phyloP scores from a whole-genome alignment of 768 basidiomycete genomes.

The Phaeotremella skinneri region DNA sequence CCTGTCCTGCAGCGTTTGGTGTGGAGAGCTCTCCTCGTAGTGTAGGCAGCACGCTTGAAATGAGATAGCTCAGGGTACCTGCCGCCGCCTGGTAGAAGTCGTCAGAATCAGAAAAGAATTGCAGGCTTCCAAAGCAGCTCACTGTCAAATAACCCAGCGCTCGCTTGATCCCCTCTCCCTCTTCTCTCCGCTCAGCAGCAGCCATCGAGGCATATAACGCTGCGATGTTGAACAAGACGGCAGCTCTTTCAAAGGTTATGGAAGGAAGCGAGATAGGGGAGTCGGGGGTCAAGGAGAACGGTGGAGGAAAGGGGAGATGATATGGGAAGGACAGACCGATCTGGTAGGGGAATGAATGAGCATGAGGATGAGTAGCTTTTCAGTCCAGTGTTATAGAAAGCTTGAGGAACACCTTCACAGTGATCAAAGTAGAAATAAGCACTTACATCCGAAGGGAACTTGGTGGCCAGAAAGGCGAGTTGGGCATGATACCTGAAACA shows the following conservation, averaged over 20 bases:
- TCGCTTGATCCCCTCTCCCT: conserved; percentile 76
- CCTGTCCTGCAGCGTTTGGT: conserved; percentile 53
- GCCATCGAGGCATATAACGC: conserved; percentile 82
- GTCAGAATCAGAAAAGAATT: background rate
- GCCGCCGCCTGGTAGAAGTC: conserved; percentile 38
- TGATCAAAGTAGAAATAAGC: background rate
- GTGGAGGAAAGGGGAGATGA: conserved; percentile 65
- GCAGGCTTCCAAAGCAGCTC: background rate
- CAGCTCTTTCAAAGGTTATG: conserved; percentile 76
- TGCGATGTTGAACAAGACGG: conserved; percentile 79
- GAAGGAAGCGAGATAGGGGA: conserved; percentile 65
- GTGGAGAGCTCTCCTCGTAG: conserved; percentile 40
- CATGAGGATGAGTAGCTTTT: too few relatives aligned
- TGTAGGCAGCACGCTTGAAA: conserved; percentile 37
- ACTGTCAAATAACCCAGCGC: conserved; percentile 57
- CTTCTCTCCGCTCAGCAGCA: conserved; percentile 51
- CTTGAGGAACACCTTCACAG: background rate
- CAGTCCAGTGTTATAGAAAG: background rate
- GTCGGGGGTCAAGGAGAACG: conserved; percentile 51
- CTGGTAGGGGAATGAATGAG: conserved; percentile 21
- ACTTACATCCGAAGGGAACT: conserved; percentile 76
- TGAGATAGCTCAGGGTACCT: conserved; percentile 44
- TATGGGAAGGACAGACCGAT: conserved; percentile 58
- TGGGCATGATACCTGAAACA: conserved; percentile 81
- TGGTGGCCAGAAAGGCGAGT: conserved; percentile 74